These are phyloP conservation scores for Pseudotulostoma volvatum DNA, from an alignment of 495 filamentous ascomycete species.

Conservation along the genomic window DNA sequence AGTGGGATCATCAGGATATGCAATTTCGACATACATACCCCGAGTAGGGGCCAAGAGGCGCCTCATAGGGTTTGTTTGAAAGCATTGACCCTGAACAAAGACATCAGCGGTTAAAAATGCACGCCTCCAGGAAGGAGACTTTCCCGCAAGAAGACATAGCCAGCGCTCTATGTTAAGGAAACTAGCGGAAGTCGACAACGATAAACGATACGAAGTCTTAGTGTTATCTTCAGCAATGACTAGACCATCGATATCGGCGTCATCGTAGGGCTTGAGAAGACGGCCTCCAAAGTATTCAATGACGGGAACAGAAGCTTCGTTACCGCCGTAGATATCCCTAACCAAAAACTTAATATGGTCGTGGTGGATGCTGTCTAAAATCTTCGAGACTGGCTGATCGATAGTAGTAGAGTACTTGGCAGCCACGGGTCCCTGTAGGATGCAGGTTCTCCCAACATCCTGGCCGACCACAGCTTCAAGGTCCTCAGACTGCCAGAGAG, in stretches of 20 bases:
- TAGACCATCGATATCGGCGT: constrained; percentile 67
- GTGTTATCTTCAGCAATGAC: constrained; percentile 55
- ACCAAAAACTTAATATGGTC: constrained; percentile 67
- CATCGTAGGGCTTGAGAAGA: constrained; percentile 38
- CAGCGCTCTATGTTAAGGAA: constrained; percentile 66
- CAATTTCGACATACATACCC: constrained; percentile 78
- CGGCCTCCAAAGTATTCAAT: constrained; percentile 93
- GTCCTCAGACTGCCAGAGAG: constrained; percentile 28
- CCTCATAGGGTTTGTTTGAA: constrained; percentile 90
- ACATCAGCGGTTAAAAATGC: constrained; percentile 96
- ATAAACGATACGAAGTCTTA: constrained; percentile 68
- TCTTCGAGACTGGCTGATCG: constrained; percentile 16
- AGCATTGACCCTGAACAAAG: constrained; percentile 87
- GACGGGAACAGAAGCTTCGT: constrained; percentile 58
- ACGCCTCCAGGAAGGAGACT: constrained; percentile 72
- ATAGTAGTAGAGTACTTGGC: constrained; percentile 15
- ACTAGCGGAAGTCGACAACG: constrained; percentile 46
- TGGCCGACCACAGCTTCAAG: constrained; percentile 21
- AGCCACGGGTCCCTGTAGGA: constrained; percentile 26
- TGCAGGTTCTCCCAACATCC: constrained; percentile 22
- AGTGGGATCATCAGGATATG: constrained; percentile 53
- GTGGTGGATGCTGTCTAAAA: constrained; percentile 39
- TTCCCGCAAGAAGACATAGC: constrained; percentile 79
- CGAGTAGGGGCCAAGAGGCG: constrained; percentile 71
- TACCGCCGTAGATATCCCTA: constrained; percentile 60